These are phyloP conservation scores for Nicotiana rustica DNA, from an alignment of 305 asterid genomes.

Conservation along the genomic window DNA sequence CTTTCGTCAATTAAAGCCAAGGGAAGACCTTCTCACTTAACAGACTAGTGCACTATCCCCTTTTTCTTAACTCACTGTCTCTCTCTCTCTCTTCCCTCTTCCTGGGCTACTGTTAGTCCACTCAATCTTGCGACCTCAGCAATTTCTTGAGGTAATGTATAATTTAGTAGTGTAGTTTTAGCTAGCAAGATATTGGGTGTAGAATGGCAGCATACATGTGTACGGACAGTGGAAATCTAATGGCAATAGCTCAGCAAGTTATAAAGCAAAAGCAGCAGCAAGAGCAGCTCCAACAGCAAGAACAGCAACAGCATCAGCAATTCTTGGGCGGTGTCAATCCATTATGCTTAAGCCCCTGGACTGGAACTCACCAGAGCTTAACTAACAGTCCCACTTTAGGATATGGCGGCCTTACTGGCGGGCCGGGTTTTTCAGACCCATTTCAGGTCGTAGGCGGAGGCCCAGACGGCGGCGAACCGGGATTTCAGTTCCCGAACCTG, in stretches of 20 bases:
- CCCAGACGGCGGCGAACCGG: conserved; percentile 60
- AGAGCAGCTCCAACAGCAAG: conserved; percentile 71
- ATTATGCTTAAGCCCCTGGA: conserved; percentile 60
- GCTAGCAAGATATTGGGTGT: conserved; percentile 34
- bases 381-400: conserved; percentile 47
- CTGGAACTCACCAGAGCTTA: conserved; percentile 45
- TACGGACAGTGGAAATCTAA: conserved; percentile 92
- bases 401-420: conserved; percentile 56
- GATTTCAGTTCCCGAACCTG: conserved; percentile 66
- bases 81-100: conserved; percentile 23
- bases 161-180: background rate
- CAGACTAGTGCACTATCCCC: background rate
- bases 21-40: background rate
- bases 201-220: conserved; percentile 95
- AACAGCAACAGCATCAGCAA: conserved; percentile 54
- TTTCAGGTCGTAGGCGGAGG: conserved; percentile 62
- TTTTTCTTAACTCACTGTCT: conserved; percentile 29
- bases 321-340: conserved; percentile 58
- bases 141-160: conserved; percentile 32
- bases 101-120: conserved; percentile 20
- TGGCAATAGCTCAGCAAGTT: conserved; percentile 97
- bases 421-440: conserved; percentile 66
- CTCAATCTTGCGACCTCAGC: background rate
- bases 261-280: conserved; percentile 94
- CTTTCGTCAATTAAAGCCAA: conserved; percentile 38